phyloP scores from a whole-genome alignment of 139 green algal genomes.

The Pseudopediastrum boryanum region DNA sequence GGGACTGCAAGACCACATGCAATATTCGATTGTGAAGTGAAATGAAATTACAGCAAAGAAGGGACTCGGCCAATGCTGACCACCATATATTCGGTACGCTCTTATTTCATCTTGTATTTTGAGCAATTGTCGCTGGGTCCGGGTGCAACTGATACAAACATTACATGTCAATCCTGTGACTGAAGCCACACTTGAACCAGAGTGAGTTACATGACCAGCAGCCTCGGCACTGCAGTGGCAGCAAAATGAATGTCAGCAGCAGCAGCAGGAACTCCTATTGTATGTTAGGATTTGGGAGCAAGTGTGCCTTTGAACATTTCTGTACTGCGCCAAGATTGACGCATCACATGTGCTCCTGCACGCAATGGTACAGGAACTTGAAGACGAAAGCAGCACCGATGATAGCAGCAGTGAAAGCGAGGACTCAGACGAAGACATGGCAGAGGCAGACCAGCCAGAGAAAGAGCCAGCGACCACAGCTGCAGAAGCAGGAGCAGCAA shows the following conservation, averaged over 20 bases:
- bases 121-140: too few relatives aligned
- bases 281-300: slow-evolving; percentile 2
- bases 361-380: slow-evolving; percentile 12
- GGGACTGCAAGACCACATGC: too few relatives aligned
- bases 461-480: background rate
- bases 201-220: background rate
- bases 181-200: too few relatives aligned
- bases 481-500: background rate
- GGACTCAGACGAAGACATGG: slow-evolving; percentile 16
- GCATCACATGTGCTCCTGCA: background rate
- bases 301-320: too few relatives aligned
- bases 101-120: too few relatives aligned
- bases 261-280: slow-evolving; percentile 21
- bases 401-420: slow-evolving; percentile 17
- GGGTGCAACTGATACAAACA: too few relatives aligned
- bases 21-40: too few relatives aligned
- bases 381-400: slow-evolving; percentile 24
- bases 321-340: too few relatives aligned
- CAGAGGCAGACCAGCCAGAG: background rate
- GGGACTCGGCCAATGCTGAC: too few relatives aligned
- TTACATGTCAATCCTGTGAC: too few relatives aligned
- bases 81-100: too few relatives aligned
- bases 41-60: too few relatives aligned
- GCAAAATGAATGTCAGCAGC: slow-evolving; percentile 13
- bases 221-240: background rate